Evolutionary conservation across 1,284 basidiomycete genomes (phyloP), one percentile per base, ranked within the genome.

Genomic region (Sporisorium reilianum): DNA sequence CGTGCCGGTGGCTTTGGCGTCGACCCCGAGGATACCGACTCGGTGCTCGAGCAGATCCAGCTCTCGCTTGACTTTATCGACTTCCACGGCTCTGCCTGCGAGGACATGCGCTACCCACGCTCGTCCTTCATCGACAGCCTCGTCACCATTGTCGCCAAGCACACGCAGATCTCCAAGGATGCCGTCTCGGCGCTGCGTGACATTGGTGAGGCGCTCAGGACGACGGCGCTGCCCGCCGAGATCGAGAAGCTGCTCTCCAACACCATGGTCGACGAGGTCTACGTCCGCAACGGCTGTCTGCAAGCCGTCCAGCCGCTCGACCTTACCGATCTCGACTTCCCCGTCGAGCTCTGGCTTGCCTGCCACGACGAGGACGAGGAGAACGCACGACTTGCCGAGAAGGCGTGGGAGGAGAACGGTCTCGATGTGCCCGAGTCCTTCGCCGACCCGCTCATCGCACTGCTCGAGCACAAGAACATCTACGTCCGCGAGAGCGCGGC

Each of bases 361-460:
- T 91, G 90, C 68, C 94, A 98, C 79, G 97, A 99, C 72, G 89
- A 90, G 7, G 96, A 99, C 82, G 93, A 94, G 76, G 93, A 96
- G 81, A 97, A 97, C 75, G 90, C 91, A 0, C 88, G 91, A 46
- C 87, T 98, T 41, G 95, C 95, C 9, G 87, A 87, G 28, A 90
- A 91, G 78, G 85, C 95, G 12, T 99, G 95, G 96, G 95, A 97
- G 64, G 97, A 99, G 80, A 99, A 99, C 78, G 95, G 93, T 12
- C 86, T 99, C 38, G 94, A 98, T 80, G 90, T 97, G 7, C 90
- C 93, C 0, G 92, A 93, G 77, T 85, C 85, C 4, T 97, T 91
- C 85, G 86, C 93, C 0, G 83, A 85, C 2, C 87, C 88, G 45
- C 86, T 98, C 18, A 84, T 94, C 11, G 84, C 86, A 0, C 93